Conservation (phyloP, 2,329 filamentous ascomycete species). For the Epichloe scottii region DNA sequence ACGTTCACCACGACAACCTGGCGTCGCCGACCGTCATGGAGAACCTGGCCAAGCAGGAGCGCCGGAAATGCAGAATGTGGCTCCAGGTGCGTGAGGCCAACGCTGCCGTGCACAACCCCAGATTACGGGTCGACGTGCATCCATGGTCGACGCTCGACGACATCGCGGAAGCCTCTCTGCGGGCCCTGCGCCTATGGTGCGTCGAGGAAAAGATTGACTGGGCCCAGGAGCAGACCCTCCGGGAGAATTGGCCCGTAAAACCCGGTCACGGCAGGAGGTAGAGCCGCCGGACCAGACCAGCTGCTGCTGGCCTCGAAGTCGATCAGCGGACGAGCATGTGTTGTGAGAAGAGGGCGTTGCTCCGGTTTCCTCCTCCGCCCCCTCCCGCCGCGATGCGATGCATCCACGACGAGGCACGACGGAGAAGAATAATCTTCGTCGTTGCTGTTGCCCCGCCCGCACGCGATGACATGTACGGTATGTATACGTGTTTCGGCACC, state of each 20-base stretch:
- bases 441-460: too few species aligned
- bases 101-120: conserved; percentile 16
- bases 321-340: too few species aligned
- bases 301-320: background rate
- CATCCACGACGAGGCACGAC: too few species aligned
- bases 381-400: too few species aligned
- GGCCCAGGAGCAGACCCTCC: conserved; percentile 25
- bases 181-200: conserved; percentile 30
- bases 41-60: conserved; percentile 15
- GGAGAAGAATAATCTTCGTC: too few species aligned
- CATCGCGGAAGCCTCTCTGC: conserved; percentile 24
- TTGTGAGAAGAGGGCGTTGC: too few species aligned
- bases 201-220: conserved; percentile 32
- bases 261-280: background rate
- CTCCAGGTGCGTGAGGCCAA: conserved; percentile 19
- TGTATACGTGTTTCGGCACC: too few species aligned
- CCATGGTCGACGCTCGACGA: conserved; percentile 35
- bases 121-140: conserved; percentile 19
- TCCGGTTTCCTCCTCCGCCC: too few species aligned
- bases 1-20: conserved; percentile 13
- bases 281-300: background rate
- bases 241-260: conserved; percentile 12
- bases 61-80: conserved; percentile 16
- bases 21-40: conserved; percentile 8
- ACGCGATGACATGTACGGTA: too few species aligned